phyloP scores from a whole-genome alignment of 169 alveolate species.

The Miamiensis avidus region DNA sequence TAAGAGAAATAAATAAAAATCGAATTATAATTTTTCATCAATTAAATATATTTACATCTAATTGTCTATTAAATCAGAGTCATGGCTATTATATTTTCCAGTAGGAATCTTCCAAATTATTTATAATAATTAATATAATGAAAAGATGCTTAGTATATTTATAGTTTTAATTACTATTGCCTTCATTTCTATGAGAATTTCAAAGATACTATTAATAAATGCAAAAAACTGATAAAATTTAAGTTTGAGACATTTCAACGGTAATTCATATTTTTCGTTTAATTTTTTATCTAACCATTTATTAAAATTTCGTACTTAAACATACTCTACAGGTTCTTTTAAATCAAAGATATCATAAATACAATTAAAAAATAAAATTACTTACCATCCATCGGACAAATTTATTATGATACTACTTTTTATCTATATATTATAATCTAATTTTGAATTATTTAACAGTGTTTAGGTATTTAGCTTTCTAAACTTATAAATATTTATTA shows the following conservation, averaged over 20 bases:
- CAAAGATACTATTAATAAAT: not conserved
- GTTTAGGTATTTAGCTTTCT: no score
- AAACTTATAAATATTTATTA: no score
- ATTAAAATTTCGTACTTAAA: slow-evolving; percentile 4
- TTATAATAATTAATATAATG: not conserved
- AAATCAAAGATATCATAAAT: not conserved
- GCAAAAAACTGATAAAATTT: slow-evolving; percentile 10
- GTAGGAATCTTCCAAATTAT: not conserved
- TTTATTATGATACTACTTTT: no score
- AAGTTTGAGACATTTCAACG: slow-evolving; percentile 7
- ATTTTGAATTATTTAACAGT: no score
- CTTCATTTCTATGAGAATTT: not conserved
- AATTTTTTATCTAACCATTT: slow-evolving; percentile 15
- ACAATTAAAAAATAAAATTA: not conserved
- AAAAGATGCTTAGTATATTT: not conserved
- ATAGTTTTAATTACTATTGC: not conserved
- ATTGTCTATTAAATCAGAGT: slow-evolving; percentile 16
- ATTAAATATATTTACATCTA: slow-evolving; percentile 4
- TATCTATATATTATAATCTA: no score
- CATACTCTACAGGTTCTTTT: not conserved
- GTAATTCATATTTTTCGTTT: slow-evolving; percentile 9
- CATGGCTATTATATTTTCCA: not conserved
- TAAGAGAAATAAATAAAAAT: not conserved
- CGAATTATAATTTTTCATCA: no score
- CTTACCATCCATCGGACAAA: no score